These are phyloP conservation scores for grape (Vitis vinifera) DNA, from an alignment of 164 flowering plant genomes.

Conservation along the genomic window ASM3070453v1 NC_081805.1:24110001-24110500, in stretches of 20 bases:
- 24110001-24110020: conserved; percentile 8
- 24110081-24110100: background rate
- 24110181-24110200: too few species aligned
- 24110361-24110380: background rate
- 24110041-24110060: conserved; percentile 8
- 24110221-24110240: background rate
- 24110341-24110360: background rate
- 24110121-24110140: background rate
- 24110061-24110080: background rate
- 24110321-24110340: background rate
- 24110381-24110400: conserved; percentile 23
- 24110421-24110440: conserved; percentile 19
- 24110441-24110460: too few species aligned
- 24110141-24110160: background rate
- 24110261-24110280: background rate
- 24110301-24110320: conserved; percentile 27
- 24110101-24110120: background rate
- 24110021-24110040: background rate
- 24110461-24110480: background rate
- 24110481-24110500: background rate
- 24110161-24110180: too few species aligned
- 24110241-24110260: background rate
- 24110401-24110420: conserved; percentile 15
- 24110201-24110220: background rate
- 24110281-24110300: conserved; percentile 22